Conservation (phyloP, 1,284 basidiomycete genomes). For the Ustilago vetiveriae region DNA sequence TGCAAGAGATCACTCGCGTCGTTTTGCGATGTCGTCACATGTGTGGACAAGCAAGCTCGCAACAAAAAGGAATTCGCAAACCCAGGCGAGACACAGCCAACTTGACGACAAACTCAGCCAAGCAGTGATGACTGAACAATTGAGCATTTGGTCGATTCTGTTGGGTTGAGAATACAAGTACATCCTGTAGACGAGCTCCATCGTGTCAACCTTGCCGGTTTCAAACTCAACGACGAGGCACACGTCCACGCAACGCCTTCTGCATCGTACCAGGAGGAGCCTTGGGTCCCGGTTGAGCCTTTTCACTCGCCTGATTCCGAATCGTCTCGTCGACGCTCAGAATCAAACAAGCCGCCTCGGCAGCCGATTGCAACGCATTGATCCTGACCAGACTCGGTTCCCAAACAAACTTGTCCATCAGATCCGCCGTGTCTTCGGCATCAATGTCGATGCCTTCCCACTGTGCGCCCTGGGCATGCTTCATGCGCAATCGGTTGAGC, state of each 20-base stretch:
- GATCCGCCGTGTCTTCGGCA: conserved; percentile 84
- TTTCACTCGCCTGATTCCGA: conserved; percentile 59
- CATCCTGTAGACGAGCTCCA: background rate
- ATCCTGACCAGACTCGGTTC: conserved; percentile 94
- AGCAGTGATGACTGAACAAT: no score
- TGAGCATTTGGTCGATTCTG: no score
- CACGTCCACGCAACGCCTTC: conserved; percentile 57
- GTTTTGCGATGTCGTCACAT: no score
- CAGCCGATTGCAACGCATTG: conserved; percentile 92
- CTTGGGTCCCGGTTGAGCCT: conserved; percentile 55
- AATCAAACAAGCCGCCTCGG: conserved; percentile 95
- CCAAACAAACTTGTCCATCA: conserved; percentile 97
- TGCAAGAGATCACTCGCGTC: no score
- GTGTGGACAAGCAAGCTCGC: no score
- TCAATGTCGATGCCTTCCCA: conserved; percentile 98
- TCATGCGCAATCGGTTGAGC: conserved; percentile 96
- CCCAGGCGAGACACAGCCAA: no score
- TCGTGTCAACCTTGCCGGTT: no score
- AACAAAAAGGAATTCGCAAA: no score
- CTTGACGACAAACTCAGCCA: no score
- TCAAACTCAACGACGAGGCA: conserved; percentile 44
- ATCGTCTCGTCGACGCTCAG: conserved; percentile 66
- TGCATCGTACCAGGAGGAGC: conserved; percentile 63
- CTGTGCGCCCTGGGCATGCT: conserved; percentile 82
- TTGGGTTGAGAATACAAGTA: no score